phyloP scores from a whole-genome alignment of 192 early-diverging fungal genomes.

The Coemansia sp. region DNA sequence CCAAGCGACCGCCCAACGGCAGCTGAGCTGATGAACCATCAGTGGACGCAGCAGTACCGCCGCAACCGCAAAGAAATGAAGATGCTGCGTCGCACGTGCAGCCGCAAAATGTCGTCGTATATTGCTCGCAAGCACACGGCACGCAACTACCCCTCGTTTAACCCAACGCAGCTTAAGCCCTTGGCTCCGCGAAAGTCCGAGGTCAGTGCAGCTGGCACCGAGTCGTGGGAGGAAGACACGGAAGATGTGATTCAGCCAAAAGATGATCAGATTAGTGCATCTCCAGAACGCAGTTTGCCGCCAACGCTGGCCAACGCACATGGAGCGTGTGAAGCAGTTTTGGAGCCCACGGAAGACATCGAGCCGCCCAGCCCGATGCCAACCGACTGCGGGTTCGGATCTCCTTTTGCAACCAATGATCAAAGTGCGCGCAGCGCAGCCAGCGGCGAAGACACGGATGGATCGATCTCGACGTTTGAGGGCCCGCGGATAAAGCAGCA shows the following conservation, averaged over 20 bases:
- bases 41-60: constrained; percentile 65
- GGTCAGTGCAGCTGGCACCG: not conserved
- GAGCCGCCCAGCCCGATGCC: not conserved
- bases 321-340: not conserved
- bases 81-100: constrained; percentile 54
- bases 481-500: constrained; percentile 53
- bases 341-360: not conserved
- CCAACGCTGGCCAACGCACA: not conserved
- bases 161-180: constrained; percentile 30
- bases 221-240: constrained; percentile 4
- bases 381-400: not conserved
- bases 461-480: constrained; percentile 50
- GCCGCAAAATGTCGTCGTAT: constrained; percentile 51
- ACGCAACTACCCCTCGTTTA: constrained; percentile 38
- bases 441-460: constrained; percentile 48
- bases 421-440: not conserved
- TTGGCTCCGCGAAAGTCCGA: constrained; percentile 2
- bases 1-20: constrained; percentile 73
- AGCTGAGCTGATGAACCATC: constrained; percentile 66
- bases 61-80: constrained; percentile 55
- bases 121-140: constrained; percentile 33
- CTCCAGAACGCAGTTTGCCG: not conserved
- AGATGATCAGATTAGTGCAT: not conserved
- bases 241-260: not conserved
- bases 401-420: not conserved